Conservation (phyloP, 176 grass and related monocot species). For the Triticum dicoccoides region DNA sequence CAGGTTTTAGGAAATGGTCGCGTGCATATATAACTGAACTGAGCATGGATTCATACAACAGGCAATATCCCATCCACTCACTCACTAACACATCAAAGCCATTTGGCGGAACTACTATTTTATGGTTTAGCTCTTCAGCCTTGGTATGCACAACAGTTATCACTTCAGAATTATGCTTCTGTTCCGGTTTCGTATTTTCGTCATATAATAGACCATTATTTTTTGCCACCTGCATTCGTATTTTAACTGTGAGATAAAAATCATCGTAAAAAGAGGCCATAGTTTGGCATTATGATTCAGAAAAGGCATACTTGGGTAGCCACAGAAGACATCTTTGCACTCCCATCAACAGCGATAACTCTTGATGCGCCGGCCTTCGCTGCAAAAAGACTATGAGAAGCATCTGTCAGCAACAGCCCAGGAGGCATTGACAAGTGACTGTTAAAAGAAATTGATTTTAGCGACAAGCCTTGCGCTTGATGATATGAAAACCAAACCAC, state of each 20-base stretch:
- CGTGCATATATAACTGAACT: constrained; percentile 90
- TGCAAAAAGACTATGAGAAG: constrained; percentile 81
- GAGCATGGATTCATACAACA: constrained; percentile 96
- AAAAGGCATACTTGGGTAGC: constrained; percentile 62
- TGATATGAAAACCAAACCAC: constrained; percentile 2
- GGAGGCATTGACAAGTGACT: neutral
- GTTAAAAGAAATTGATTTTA: no score
- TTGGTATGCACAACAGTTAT: constrained; percentile 76
- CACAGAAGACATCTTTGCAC: constrained; percentile 81
- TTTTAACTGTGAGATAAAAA: constrained; percentile 1
- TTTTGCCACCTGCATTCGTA: constrained; percentile 69
- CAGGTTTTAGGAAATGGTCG: constrained; percentile 90
- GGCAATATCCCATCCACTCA: constrained; percentile 99
- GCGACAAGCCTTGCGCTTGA: neutral
- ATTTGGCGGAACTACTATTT: constrained; percentile 47
- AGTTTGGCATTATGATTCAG: neutral
- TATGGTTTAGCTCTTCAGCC: constrained; percentile 82
- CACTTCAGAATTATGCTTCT: constrained; percentile 24
- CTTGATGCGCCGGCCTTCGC: constrained; percentile 84
- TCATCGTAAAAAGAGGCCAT: neutral
- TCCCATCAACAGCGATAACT: constrained; percentile 90
- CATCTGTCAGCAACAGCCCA: constrained; percentile 29
- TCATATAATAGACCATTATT: constrained; percentile 63
- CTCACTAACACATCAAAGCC: constrained; percentile 90
- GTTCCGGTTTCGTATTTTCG: constrained; percentile 15